Evolutionary conservation across 768 basidiomycete genomes (phyloP).

Genomic region (Punctularia strigosozonata): DNA sequence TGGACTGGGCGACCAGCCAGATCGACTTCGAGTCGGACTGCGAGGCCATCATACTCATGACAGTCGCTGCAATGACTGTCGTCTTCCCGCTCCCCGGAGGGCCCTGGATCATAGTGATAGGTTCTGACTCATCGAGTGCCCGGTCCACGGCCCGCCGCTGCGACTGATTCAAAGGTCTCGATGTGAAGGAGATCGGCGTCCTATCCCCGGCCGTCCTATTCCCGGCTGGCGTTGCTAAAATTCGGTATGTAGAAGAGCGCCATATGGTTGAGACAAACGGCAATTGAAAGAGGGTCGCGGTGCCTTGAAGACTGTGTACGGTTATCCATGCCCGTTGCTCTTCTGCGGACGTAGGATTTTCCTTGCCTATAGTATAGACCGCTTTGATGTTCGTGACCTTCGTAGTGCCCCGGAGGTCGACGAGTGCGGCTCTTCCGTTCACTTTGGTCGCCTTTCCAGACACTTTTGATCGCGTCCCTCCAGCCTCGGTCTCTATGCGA

Average conservation of each 20-base stretch:
- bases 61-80: slow-evolving; percentile 11
- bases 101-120: slow-evolving; percentile 22
- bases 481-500: neutral
- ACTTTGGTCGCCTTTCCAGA: slow-evolving; percentile 13
- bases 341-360: slow-evolving; percentile 9
- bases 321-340: slow-evolving; percentile 12
- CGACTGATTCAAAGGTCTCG: neutral
- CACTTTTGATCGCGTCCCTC: neutral
- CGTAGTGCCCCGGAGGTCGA: slow-evolving; percentile 16
- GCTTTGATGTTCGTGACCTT: neutral
- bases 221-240: too few species aligned
- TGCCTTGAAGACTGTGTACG: slow-evolving; percentile 11
- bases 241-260: slow-evolving; percentile 13
- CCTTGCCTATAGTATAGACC: slow-evolving; percentile 10
- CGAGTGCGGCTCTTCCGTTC: slow-evolving; percentile 25
- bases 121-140: neutral
- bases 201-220: too few species aligned
- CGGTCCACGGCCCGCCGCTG: neutral
- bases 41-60: neutral
- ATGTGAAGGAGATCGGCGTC: too few species aligned
- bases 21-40: slow-evolving; percentile 33
- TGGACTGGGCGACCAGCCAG: slow-evolving; percentile 78
- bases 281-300: slow-evolving; percentile 9
- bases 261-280: slow-evolving; percentile 18
- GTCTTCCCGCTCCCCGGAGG: slow-evolving; percentile 40